Evolutionary conservation across 805 yeast genomes (phyloP), one percentile per base, ranked within the genome.

Genomic region (Metschnikowia koreensis): DNA sequence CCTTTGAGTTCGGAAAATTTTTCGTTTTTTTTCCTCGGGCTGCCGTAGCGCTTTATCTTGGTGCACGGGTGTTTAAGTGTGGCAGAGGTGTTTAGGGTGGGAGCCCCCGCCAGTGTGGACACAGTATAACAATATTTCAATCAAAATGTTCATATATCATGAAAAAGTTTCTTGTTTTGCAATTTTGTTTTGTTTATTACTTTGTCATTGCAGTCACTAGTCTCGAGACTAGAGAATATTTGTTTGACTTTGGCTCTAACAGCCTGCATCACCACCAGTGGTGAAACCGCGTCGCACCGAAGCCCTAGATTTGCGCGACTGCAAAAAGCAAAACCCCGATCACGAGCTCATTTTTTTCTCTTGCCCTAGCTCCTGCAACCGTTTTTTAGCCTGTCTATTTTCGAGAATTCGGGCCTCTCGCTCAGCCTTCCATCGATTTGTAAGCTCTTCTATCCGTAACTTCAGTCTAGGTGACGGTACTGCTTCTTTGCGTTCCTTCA

Each of bases 341-440:
- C 38, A 46, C 9, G 6, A 6, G 9, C 13, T 26, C 5, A 38
- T 26, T 11, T 27, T 22, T 28, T 45, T 27, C 29, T 45, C 53
- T 13, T 41, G 45, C 8, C 44, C 57, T 34, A 86, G 61, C 49
- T 80, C 83, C 16, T 65, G 61, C 6, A 85, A 73, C 41, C 86
- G 67, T 42, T 68, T 65, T 44, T 76, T 73, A 2, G 87, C 81
- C 37, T 84, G 84, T 37, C 75, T 75, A 48, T 76, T 74, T 57
- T 87, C 92, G 50, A 82, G 73, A 17, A 80, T 79, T 31, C 91
- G 68, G 16, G 87, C 80, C 64, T 87, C 94, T 54, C 90, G 72
- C 55, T 87, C 92, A 6, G 83, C 75, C 59, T 83, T 82, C 86
- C 89, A 84, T 60, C 85, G 74, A 55, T 74, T 80, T 39, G 81